Evolutionary conservation across 306 rosid genomes (phyloP).

Genomic region (Begonia peltatifolia): DNA sequence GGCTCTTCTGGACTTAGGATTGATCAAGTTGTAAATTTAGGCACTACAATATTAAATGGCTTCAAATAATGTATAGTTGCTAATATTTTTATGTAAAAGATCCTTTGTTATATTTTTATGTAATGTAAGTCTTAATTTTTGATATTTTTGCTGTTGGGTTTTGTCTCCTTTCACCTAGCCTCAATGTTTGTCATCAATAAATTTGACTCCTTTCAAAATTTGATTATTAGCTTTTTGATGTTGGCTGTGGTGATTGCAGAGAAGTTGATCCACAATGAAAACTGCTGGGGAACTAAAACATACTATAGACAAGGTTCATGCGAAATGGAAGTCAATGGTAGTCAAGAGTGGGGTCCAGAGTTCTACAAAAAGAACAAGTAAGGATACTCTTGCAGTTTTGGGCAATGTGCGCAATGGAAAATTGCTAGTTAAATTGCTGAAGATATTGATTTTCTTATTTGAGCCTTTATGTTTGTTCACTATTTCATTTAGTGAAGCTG

Average conservation of each 20-base stretch:
- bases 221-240: background rate
- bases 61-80: too few relatives aligned
- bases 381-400: background rate
- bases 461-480: too few relatives aligned
- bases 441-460: background rate
- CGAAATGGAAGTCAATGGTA: background rate
- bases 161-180: too few relatives aligned
- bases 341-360: constrained; percentile 3
- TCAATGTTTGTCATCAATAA: background rate
- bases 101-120: too few relatives aligned
- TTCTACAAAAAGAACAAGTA: constrained; percentile 1
- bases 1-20: too few relatives aligned
- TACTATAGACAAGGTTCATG: background rate
- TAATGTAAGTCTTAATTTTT: too few relatives aligned
- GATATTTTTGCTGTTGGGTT: too few relatives aligned
- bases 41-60: too few relatives aligned
- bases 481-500: too few relatives aligned
- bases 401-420: background rate
- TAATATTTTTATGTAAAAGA: too few relatives aligned
- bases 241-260: background rate
- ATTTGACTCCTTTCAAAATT: background rate
- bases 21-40: too few relatives aligned
- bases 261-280: constrained; percentile 7
- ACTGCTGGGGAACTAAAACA: background rate
- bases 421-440: background rate